phyloP scores from a whole-genome alignment of 345 rosid species.

The Linum usitatissimum region DNA sequence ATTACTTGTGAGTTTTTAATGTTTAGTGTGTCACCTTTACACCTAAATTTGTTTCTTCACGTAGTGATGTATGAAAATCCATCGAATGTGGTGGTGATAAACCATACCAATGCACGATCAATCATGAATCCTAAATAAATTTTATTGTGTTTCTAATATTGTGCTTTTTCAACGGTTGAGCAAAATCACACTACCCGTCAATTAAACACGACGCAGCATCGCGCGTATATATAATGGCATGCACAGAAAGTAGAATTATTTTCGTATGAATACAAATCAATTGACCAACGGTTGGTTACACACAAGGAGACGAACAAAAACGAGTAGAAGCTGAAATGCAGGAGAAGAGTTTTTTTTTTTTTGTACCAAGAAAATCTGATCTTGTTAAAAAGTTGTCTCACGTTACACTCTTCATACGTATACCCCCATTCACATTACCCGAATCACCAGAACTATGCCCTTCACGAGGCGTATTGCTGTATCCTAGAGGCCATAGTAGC shows the following conservation, averaged over 20 bases:
- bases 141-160: no score
- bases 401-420: not conserved
- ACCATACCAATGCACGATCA: no score
- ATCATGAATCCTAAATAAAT: no score
- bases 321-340: not conserved
- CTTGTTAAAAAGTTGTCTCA: not conserved
- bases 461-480: constrained; percentile 13
- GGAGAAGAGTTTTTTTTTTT: not conserved
- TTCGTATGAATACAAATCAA: not conserved
- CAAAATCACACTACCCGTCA: no score
- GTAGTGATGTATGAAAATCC: no score
- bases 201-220: no score
- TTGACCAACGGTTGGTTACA: not conserved
- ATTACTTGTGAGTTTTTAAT: no score
- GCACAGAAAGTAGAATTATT: not conserved
- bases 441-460: not conserved
- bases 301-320: not conserved
- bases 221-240: no score
- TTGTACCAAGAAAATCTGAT: not conserved
- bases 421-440: not conserved
- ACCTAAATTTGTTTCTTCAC: no score
- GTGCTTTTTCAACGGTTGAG: no score
- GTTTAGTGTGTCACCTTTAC: no score
- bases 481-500: constrained; percentile 68
- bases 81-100: no score